These are phyloP conservation scores for Carex littledalei DNA, from an alignment of 176 grass and related monocot genomes.

Conservation along the genomic window DNA sequence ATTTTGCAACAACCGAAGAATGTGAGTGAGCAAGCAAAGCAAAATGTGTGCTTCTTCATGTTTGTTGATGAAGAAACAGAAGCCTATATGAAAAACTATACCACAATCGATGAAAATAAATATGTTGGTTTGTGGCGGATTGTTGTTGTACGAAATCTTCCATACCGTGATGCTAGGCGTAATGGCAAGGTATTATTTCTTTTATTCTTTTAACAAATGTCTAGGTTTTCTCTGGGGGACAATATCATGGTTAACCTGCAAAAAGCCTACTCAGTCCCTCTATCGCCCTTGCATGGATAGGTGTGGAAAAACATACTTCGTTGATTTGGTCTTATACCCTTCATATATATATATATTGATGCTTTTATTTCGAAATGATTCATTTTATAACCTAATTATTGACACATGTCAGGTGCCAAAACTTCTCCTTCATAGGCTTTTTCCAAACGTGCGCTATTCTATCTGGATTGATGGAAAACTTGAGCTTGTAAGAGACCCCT, in stretches of 20 bases:
- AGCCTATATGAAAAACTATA: conserved; percentile 73
- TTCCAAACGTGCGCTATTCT: conserved; percentile 75
- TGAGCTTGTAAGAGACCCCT: conserved; percentile 85
- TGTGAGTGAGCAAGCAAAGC: conserved; percentile 65
- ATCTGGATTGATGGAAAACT: conserved; percentile 99
- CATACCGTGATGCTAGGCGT: conserved; percentile 75
- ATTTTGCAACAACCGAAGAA: conserved; percentile 93
- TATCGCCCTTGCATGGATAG: not conserved
- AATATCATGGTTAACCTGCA: not conserved
- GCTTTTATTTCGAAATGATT: not conserved
- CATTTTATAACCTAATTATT: conserved; percentile 10
- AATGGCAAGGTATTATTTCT: conserved; percentile 72
- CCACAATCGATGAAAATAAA: conserved; percentile 37
- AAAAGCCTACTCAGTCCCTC: not conserved
- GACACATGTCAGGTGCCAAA: conserved; percentile 67
- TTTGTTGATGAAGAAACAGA: conserved; percentile 98
- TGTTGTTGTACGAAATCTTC: conserved; percentile 85
- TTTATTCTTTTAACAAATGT: conserved; percentile 28
- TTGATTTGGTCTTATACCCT: not conserved
- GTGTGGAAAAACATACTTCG: not conserved
- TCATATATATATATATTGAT: not conserved
- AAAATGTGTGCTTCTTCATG: conserved; percentile 91
- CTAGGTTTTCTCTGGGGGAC: conserved; percentile 2
- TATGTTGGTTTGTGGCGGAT: conserved; percentile 76
- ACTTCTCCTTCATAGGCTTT: conserved; percentile 91